phyloP scores from a whole-genome alignment of 164 flowering plant species.

The Vitis rotundifolia region DNA sequence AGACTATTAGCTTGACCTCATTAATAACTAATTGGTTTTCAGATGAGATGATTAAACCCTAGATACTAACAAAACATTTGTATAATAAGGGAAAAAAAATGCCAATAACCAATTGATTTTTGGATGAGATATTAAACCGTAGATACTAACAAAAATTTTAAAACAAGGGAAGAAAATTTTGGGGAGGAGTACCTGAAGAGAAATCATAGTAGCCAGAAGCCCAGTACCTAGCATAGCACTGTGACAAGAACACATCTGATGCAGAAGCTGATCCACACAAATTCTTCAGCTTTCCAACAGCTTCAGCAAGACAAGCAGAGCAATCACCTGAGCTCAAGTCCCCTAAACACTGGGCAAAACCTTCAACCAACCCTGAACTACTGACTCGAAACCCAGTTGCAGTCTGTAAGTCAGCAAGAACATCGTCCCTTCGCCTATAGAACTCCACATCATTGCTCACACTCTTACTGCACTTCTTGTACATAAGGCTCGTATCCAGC shows the following conservation, averaged over 20 bases:
- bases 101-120: too few relatives aligned
- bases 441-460: slow-evolving; percentile 60
- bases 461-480: slow-evolving; percentile 67
- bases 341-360: slow-evolving; percentile 80
- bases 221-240: slow-evolving; percentile 93
- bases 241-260: slow-evolving; percentile 72
- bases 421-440: slow-evolving; percentile 71
- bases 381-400: slow-evolving; percentile 63
- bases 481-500: slow-evolving; percentile 55
- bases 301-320: slow-evolving; percentile 60
- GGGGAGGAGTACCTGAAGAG: slow-evolving; percentile 35
- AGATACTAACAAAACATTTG: too few relatives aligned
- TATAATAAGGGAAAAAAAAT: too few relatives aligned
- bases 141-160: too few relatives aligned
- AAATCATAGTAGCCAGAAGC: slow-evolving; percentile 72
- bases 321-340: slow-evolving; percentile 68
- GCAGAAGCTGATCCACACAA: slow-evolving; percentile 82
- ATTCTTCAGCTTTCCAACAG: slow-evolving; percentile 59
- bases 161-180: too few relatives aligned
- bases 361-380: slow-evolving; percentile 66
- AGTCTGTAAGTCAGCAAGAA: slow-evolving; percentile 58
- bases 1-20: too few relatives aligned
- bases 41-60: too few relatives aligned
- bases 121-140: too few relatives aligned
- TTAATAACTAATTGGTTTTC: too few relatives aligned